These are phyloP conservation scores for Aureobasidium sp. DNA, from an alignment of 2,329 filamentous ascomycete genomes.

Conservation along the genomic window DNA sequence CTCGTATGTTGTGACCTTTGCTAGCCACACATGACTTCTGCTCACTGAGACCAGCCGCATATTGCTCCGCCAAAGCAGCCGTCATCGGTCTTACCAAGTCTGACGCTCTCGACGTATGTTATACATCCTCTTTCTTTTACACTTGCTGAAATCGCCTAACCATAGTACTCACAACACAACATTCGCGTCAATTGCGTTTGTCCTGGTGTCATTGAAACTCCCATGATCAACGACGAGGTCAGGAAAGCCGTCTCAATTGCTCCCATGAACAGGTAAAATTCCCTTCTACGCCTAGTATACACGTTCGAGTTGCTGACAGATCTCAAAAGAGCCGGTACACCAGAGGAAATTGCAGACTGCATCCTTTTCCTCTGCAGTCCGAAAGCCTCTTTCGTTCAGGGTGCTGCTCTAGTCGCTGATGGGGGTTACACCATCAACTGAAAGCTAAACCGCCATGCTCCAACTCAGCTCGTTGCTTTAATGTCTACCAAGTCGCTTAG, in stretches of 20 bases:
- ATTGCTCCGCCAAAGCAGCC: conserved; percentile 42
- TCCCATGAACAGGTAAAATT: conserved; percentile 20
- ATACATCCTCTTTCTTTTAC: no score
- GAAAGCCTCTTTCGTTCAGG: conserved; percentile 43
- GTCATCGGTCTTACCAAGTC: conserved; percentile 41
- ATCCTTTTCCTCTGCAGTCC: conserved; percentile 40
- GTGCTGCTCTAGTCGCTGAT: conserved; percentile 38
- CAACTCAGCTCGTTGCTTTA: no score
- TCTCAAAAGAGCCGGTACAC: conserved; percentile 30
- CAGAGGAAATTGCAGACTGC: conserved; percentile 43
- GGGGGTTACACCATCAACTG: conserved; percentile 41
- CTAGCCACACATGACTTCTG: not conserved
- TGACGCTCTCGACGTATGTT: conserved; percentile 38
- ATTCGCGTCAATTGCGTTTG: conserved; percentile 43
- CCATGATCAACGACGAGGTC: conserved; percentile 34
- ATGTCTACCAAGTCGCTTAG: no score
- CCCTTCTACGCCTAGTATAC: no score
- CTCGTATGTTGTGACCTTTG: conserved; percentile 29
- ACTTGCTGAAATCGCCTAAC: no score
- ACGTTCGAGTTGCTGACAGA: no score
- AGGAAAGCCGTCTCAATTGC: conserved; percentile 26
- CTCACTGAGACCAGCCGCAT: conserved; percentile 33
- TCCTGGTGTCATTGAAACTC: conserved; percentile 42
- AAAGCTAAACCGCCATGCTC: not conserved
- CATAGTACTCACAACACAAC: conserved; percentile 35